Base-by-base conservation (phyloP, 1,284 basidiomycete genomes). In the Puccinia triticina region DNA sequence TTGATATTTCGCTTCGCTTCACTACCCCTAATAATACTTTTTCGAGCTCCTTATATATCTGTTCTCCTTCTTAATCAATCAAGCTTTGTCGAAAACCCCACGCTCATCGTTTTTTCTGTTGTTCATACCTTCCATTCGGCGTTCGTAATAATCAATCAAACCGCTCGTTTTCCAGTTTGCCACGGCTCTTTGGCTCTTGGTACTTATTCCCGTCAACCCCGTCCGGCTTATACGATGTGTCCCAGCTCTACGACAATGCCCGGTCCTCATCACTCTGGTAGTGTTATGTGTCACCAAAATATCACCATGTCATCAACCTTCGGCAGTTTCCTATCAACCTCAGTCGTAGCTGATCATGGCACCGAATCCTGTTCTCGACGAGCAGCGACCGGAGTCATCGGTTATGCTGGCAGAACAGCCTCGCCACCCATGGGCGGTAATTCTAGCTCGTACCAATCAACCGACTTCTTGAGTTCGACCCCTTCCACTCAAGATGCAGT, bases 31-130 rank as follows among this genome's bases (percentile, higher is more conserved):
- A 73, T 73, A 73, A 53, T 71, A 48, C 11, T 55, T 46, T 55
- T 48, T 48, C 10, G 18, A 26, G 43, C 61, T 66, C 23, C 34
- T 37, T 34, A 34, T 23, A 53, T 55, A 21, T 29, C 11, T 29
- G 3, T 61, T 61, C 2, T 26, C n/a, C 21, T 29, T 55, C 46
- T 29, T 32, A 18, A 23, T 48, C 26, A 29, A 29, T 32, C 46
- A 72, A 26, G 10, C 43, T 50, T 50, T 29, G 32, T 43, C 32
- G 46, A 50, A 16, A 66, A 37, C 32, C 14, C 50, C 11, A 50
- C 48, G 48, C 71, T 73, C 48, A 73, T 73, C 34, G 29, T 12
- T 32, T 12, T 73, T 73, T 48, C 66, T 69, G 66, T 48, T 69
- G 66, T 69, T 69, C 8, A 34, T 46, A 16, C n/a, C 40, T 69